Evolutionary conservation across 176 grass and related monocot species (phyloP), one percentile per base, ranked within the genome.

Genomic region (Musa itinerans): DNA sequence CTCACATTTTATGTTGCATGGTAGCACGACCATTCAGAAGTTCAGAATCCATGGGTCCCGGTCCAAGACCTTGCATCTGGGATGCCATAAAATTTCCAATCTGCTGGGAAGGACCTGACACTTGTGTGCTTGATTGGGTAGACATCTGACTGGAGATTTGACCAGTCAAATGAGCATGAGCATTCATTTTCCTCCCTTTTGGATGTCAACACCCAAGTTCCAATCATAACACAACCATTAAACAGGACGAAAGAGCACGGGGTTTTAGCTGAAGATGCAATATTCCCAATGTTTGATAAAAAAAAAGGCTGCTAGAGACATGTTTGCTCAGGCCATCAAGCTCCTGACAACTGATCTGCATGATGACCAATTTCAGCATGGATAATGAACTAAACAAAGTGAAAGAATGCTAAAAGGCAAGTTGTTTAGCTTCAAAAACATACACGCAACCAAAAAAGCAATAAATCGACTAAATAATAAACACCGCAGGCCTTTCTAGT

Each of bases 1-100:
- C 83, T 89, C 88, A 98, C 94, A 98, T 93, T 79, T 72, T 86
- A 0, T 80, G 19, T 2, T 81, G 86, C 90, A 98, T 89, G 29
- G 0, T 16, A 29, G 1, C 54, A 15, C 94, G 90, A 34, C 82
- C 0, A 0, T 27, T 15, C 2, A 73, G 29, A 68, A 93, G 82
- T 6, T 93, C 78, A 14, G 64, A 10, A 11, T 98, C 94, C 1
- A 66, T 73, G 20, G 24, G 80, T 0, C 52, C 25, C 5, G 88
- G 50, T 25, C 82, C 75, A 2, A 51, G 74, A 65, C 84, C 78
- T 57, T 83, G 87, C 86, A 87, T 85, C 71, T 73, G 79, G 11
- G 55, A 14, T 25, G 48, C 19, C 29, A 66, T 24, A 24, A 43
- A 77, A 43, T 14, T 70, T 52, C 49, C 72, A 77, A 81, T 71